Conservation (phyloP, 176 grass and related monocot genomes). For the Carex kokanica region DNA sequence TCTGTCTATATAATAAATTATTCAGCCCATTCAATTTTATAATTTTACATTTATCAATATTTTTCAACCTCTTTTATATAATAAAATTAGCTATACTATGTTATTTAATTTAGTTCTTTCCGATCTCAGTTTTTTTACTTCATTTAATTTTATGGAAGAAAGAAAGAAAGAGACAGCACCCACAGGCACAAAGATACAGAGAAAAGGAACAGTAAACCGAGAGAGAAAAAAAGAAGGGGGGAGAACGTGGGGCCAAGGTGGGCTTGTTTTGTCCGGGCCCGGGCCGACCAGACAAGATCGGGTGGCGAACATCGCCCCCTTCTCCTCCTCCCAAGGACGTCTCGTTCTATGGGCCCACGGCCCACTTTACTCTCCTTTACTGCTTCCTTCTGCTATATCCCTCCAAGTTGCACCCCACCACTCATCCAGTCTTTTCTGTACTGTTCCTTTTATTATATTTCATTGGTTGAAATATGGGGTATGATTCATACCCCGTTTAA, state of each 20-base stretch:
- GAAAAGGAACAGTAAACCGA: neutral
- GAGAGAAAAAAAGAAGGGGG: neutral
- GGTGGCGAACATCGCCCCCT: constrained; percentile 4
- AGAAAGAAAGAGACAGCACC: neutral
- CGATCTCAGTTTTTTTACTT: too few relatives aligned
- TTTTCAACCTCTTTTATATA: too few relatives aligned
- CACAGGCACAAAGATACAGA: neutral
- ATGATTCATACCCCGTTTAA: too few relatives aligned
- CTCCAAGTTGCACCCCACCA: neutral
- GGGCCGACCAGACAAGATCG: constrained; percentile 18
- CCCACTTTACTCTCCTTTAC: neutral
- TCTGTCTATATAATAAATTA: too few relatives aligned
- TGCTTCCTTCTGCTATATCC: neutral
- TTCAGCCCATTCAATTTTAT: too few relatives aligned
- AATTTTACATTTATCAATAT: too few relatives aligned
- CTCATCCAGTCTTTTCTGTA: neutral
- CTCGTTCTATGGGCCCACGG: constrained; percentile 19
- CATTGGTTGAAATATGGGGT: too few relatives aligned
- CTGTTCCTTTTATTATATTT: too few relatives aligned
- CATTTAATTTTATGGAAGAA: neutral
- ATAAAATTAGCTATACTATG: too few relatives aligned
- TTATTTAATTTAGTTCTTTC: too few relatives aligned
- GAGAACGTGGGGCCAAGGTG: neutral
- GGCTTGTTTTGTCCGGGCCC: neutral
- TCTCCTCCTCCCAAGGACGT: neutral